Evolutionary conservation across 129 eudicot species (phyloP).

Genomic region (Mikania micrantha): DNA sequence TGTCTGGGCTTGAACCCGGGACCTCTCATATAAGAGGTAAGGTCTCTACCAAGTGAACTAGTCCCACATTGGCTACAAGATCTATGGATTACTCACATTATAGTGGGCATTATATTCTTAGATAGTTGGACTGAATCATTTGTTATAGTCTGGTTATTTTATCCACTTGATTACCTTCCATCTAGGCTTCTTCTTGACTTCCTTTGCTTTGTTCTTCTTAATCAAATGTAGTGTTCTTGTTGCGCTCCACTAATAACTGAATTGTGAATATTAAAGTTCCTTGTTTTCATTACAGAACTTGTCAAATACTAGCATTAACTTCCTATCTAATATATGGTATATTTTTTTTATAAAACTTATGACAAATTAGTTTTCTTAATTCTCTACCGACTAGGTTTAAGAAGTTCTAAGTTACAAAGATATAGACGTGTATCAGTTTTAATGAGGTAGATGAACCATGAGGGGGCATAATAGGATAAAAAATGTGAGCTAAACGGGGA

Average conservation of each 20-base stretch:
- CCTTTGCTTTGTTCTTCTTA: background rate
- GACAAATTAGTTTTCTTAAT: background rate
- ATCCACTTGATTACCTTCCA: background rate
- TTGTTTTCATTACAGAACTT: background rate
- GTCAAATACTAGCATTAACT: background rate
- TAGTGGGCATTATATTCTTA: background rate
- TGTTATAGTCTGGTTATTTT: background rate
- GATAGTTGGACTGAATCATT: background rate
- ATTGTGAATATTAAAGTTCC: background rate
- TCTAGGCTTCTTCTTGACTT: conserved; percentile 4
- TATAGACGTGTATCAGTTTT: background rate
- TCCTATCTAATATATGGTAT: background rate
- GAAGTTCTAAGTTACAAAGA: background rate
- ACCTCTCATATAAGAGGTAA: too few species aligned
- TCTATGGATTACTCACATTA: too few species aligned
- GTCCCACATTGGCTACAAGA: too few species aligned
- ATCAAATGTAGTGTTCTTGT: background rate
- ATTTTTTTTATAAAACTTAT: background rate
- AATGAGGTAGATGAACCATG: conserved; percentile 1
- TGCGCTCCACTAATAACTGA: background rate
- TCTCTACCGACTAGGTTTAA: background rate
- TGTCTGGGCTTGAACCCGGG: too few species aligned
- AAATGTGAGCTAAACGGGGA: background rate
- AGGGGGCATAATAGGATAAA: background rate
- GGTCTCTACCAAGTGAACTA: too few species aligned